Evolutionary conservation across 1,139 yeast species (phyloP).

Genomic region (Keqinozyma sinolaborantium): DNA sequence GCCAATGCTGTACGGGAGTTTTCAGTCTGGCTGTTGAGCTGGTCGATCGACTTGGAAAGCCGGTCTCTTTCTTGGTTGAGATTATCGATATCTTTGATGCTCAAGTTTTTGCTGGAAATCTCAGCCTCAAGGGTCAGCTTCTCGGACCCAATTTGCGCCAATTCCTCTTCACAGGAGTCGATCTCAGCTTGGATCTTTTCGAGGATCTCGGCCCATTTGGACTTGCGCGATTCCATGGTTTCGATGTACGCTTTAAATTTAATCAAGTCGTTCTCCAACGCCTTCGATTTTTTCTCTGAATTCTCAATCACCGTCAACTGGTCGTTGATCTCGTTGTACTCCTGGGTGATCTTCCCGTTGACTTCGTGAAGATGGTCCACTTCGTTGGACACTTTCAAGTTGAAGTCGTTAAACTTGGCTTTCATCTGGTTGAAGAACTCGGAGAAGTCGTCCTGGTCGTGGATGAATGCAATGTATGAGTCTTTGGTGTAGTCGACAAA

Average conservation of each 20-base stretch:
- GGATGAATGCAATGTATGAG: conserved; percentile 65
- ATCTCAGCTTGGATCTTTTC: conserved; percentile 56
- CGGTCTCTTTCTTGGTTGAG: conserved; percentile 61
- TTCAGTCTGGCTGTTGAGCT: conserved; percentile 40
- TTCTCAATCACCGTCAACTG: conserved; percentile 31
- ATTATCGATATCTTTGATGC: conserved; percentile 59
- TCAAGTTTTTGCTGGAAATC: conserved; percentile 53
- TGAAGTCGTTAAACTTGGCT: conserved; percentile 42
- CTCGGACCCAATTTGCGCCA: conserved; percentile 40
- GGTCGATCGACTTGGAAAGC: conserved; percentile 54
- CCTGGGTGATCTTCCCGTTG: conserved; percentile 34
- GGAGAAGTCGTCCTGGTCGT: conserved; percentile 59
- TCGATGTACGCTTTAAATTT: conserved; percentile 72
- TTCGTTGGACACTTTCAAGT: conserved; percentile 31
- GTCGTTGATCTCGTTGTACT: conserved; percentile 20
- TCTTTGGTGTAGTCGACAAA: conserved; percentile 63
- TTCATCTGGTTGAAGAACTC: conserved; percentile 55
- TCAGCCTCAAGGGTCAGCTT: conserved; percentile 44
- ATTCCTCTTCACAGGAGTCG: conserved; percentile 39
- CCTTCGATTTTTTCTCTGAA: conserved; percentile 55
- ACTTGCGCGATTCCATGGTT: conserved; percentile 59
- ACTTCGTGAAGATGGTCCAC: conserved; percentile 42
- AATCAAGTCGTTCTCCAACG: conserved; percentile 66
- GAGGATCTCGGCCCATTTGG: conserved; percentile 60
- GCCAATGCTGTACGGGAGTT: conserved; percentile 31